Evolutionary conservation across 345 rosid genomes (phyloP).

Genomic region (Eutrema yunnanense): DNA sequence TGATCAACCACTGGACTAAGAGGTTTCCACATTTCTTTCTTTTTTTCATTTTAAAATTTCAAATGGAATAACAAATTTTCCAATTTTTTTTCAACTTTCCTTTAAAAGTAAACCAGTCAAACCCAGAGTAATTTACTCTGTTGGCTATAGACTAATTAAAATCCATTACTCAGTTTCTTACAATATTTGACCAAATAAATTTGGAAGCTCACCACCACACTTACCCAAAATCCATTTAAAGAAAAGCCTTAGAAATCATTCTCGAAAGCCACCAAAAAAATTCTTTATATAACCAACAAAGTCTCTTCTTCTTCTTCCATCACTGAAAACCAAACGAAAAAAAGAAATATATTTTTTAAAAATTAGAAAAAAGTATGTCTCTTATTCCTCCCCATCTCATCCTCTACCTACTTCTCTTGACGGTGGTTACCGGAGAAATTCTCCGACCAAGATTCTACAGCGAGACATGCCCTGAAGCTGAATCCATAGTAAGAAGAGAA

Average conservation of each 20-base stretch:
- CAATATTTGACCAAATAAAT: not conserved
- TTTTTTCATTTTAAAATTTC: no score
- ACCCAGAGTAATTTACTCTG: no score
- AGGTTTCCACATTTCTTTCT: not conserved
- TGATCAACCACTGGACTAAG: no score
- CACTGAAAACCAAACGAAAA: not conserved
- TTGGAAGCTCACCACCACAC: slow-evolving; percentile 24
- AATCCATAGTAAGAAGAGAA: slow-evolving; percentile 47
- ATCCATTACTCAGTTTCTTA: not conserved
- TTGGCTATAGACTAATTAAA: not conserved
- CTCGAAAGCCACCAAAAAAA: slow-evolving; percentile 11
- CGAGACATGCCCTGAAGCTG: slow-evolving; percentile 72
- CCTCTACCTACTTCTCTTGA: slow-evolving; percentile 21
- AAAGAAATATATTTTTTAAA: not conserved
- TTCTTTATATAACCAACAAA: slow-evolving; percentile 19
- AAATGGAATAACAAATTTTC: no score
- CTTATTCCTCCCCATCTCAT: slow-evolving; percentile 10
- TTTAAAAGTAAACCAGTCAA: no score
- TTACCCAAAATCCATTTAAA: slow-evolving; percentile 8
- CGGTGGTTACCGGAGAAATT: slow-evolving; percentile 1
- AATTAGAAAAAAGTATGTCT: slow-evolving; percentile 10
- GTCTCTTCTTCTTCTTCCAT: slow-evolving; percentile 4
- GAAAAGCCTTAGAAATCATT: not conserved
- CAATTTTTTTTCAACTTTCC: no score
- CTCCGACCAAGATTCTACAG: slow-evolving; percentile 70